These are phyloP conservation scores for Neopestalotiopsis rosae DNA, from an alignment of 2,329 filamentous ascomycete species.

Conservation along the genomic window DNA sequence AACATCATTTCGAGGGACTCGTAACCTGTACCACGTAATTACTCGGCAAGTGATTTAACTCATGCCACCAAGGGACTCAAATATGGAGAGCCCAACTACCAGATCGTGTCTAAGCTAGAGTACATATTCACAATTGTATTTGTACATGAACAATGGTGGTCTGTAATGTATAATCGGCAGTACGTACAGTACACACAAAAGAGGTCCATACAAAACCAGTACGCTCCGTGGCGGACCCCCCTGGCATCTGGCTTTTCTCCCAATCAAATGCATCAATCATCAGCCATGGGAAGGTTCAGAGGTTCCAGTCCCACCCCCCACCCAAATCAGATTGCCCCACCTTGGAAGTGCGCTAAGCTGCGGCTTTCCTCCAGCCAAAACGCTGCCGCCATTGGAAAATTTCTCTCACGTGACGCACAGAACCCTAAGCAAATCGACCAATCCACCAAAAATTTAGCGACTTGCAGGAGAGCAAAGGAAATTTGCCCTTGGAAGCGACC, in stretches of 20 bases:
- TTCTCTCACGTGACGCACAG: slow-evolving; percentile 9
- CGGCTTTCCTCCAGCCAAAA: neutral
- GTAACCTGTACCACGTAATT: neutral
- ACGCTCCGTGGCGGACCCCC: neutral
- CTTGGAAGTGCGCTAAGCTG: neutral
- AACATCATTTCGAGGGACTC: neutral
- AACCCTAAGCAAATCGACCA: slow-evolving; percentile 12
- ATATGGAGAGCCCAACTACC: neutral
- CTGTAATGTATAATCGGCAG: too few species aligned
- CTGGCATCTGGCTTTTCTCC: too few species aligned
- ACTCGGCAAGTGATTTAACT: neutral
- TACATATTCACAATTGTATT: too few species aligned
- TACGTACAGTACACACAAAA: too few species aligned
- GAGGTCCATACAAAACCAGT: neutral
- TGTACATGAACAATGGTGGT: too few species aligned
- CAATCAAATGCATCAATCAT: neutral
- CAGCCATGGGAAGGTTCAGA: neutral
- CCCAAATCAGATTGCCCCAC: neutral
- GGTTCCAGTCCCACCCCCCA: neutral
- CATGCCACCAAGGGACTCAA: neutral
- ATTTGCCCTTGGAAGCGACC: slow-evolving; percentile 10
- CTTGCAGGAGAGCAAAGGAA: slow-evolving; percentile 9
- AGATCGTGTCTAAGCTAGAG: too few species aligned
- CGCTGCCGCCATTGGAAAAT: neutral
- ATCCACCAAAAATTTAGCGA: slow-evolving; percentile 16